Percentiles rank a stretch among this genome's conserved stretches.
These are phyloP conservation scores for Solanum aculeatissimum DNA, from an alignment of 305 asterid genomes.

Conservation along the genomic window DNA sequence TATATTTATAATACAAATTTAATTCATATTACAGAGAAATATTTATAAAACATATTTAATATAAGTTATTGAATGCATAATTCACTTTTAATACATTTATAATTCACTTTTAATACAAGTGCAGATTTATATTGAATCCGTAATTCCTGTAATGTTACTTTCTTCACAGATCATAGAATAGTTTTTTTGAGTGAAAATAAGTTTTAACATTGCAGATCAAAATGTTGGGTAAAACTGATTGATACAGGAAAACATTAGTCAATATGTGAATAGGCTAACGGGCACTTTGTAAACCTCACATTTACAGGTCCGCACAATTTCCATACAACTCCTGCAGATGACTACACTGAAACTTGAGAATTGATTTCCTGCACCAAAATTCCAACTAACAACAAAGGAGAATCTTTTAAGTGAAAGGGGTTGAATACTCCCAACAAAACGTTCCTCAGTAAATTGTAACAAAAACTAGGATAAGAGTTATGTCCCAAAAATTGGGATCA, in stretches of 20 bases:
- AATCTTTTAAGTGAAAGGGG: background rate
- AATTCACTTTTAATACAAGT: no score
- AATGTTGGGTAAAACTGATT: background rate
- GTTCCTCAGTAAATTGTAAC: background rate
- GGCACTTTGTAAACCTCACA: background rate
- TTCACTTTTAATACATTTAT: no score
- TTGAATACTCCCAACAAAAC: background rate
- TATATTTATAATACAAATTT: no score
- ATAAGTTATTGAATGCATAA: no score
- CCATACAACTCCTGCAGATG: background rate
- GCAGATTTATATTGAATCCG: no score
- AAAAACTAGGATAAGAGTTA: slow-evolving; percentile 5
- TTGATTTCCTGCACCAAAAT: background rate
- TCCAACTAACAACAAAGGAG: background rate
- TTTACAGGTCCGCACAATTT: background rate
- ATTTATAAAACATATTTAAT: no score
- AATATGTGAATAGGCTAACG: background rate
- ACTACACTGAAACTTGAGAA: background rate
- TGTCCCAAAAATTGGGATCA: slow-evolving; percentile 80
- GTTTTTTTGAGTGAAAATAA: no score
- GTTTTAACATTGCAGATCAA: background rate
- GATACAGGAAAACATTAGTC: background rate
- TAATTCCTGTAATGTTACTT: no score
- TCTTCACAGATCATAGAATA: no score
- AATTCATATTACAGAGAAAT: no score